A percentile compares a stretch with the other conserved stretches of the same genome.
These are phyloP conservation scores for Stylonectria norvegica DNA, from an alignment of 2,329 filamentous ascomycete species.

Conservation along the genomic window DNA sequence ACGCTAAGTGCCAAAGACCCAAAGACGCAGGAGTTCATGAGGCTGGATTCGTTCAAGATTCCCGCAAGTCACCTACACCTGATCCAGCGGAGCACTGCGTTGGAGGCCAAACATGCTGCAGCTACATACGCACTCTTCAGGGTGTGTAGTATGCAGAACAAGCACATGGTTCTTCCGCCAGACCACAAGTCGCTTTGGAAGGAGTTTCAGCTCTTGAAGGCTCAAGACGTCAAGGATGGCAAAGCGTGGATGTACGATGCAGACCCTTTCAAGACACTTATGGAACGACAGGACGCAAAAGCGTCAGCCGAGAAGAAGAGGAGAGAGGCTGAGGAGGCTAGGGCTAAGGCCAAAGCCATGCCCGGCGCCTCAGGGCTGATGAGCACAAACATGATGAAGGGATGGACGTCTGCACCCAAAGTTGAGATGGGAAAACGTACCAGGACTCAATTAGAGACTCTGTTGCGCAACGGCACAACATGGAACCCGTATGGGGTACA, in stretches of 20 bases:
- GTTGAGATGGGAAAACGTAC: constrained; percentile 89
- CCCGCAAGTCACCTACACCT: constrained; percentile 73
- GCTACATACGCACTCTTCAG: constrained; percentile 89
- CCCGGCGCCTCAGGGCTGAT: constrained; percentile 56
- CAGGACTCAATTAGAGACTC: constrained; percentile 71
- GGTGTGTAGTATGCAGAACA: constrained; percentile 91
- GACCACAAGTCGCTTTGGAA: constrained; percentile 91
- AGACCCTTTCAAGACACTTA: constrained; percentile 81
- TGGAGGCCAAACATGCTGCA: constrained; percentile 91
- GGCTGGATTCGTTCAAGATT: constrained; percentile 77
- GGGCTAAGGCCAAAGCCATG: constrained; percentile 65
- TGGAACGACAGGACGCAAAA: constrained; percentile 76
- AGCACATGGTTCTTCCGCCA: constrained; percentile 90
- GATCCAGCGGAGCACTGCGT: constrained; percentile 70
- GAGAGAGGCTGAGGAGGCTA: constrained; percentile 63
- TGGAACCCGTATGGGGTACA: constrained; percentile 82
- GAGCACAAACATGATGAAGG: constrained; percentile 55
- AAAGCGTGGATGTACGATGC: constrained; percentile 88
- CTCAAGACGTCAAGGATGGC: constrained; percentile 73
- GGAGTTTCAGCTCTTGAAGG: constrained; percentile 79
- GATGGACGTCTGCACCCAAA: constrained; percentile 82
- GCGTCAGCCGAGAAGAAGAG: constrained; percentile 75
- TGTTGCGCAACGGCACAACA: constrained; percentile 72
- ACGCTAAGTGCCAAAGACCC: constrained; percentile 71
- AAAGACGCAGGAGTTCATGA: constrained; percentile 76